These are phyloP conservation scores for Stagonosporopsis chrysanthemi DNA, from an alignment of 2,329 filamentous ascomycete genomes.

Conservation along the genomic window DNA sequence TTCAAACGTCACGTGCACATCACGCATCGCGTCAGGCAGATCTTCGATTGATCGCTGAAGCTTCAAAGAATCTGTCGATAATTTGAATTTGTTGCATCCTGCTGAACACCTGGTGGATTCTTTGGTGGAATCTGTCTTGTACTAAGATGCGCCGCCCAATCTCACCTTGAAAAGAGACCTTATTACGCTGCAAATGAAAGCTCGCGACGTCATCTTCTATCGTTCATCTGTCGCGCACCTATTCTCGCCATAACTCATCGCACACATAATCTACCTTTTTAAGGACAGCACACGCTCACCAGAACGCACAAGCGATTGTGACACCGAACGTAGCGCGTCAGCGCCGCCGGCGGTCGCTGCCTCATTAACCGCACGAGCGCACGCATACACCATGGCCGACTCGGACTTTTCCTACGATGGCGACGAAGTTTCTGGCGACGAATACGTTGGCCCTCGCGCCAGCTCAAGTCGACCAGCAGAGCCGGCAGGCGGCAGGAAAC, in stretches of 20 bases:
- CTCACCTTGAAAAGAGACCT: background rate
- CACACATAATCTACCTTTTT: background rate
- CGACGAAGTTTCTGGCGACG: constrained; percentile 68
- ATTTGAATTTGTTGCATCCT: background rate
- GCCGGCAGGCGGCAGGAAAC: constrained; percentile 31
- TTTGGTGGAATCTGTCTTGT: constrained; percentile 2
- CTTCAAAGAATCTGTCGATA: constrained; percentile 16
- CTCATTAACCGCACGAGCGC: constrained; percentile 4
- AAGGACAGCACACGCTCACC: background rate
- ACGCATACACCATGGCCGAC: constrained; percentile 66
- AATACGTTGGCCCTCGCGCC: constrained; percentile 58
- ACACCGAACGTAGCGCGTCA: background rate
- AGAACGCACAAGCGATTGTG: background rate
- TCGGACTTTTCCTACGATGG: constrained; percentile 76
- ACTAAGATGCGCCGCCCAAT: background rate
- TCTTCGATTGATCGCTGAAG: constrained; percentile 13
- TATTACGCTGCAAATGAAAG: constrained; percentile 3
- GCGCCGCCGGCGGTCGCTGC: constrained; percentile 11
- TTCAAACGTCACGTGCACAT: constrained; percentile 28
- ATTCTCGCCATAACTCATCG: constrained; percentile 1
- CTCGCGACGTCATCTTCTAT: constrained; percentile 16
- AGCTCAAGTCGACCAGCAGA: constrained; percentile 37
- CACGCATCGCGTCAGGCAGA: constrained; percentile 11
- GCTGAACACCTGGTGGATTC: constrained; percentile 6
- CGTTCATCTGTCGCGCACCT: constrained; percentile 6